Conservation (phyloP, 1,284 basidiomycete genomes). For the Chondrostereum purpureum region DNA sequence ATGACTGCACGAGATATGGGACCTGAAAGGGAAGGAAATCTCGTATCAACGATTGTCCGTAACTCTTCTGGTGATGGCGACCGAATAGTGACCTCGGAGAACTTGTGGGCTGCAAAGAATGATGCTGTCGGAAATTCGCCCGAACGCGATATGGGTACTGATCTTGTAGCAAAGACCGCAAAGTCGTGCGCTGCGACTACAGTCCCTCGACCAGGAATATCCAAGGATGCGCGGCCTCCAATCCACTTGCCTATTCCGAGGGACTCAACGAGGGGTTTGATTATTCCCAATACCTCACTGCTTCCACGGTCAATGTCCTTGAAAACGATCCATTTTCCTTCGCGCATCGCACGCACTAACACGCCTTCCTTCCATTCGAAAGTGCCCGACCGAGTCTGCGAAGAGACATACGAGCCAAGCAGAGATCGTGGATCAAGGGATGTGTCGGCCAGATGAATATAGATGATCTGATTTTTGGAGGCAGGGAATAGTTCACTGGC, state of each 20-base stretch:
- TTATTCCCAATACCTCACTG: constrained; percentile 78
- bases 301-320: constrained; percentile 91
- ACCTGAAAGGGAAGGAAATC: constrained; percentile 58
- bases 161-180: constrained; percentile 78
- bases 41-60: constrained; percentile 56
- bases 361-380: constrained; percentile 98
- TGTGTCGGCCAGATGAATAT: constrained; percentile 88
- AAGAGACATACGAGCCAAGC: constrained; percentile 91
- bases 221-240: constrained; percentile 65
- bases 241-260: constrained; percentile 71
- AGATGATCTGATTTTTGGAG: constrained; percentile 60
- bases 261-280: constrained; percentile 81
- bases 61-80: constrained; percentile 66
- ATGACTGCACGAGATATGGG: constrained; percentile 45
- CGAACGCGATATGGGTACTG: constrained; percentile 38
- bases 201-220: constrained; percentile 61
- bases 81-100: constrained; percentile 61
- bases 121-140: constrained; percentile 44
- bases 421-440: constrained; percentile 93
- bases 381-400: constrained; percentile 76
- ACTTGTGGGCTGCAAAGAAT: constrained; percentile 83
- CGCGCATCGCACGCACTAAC: constrained; percentile 82
- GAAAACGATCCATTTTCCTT: constrained; percentile 92
- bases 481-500: constrained; percentile 57
- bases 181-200: constrained; percentile 74